Percentiles rank a stretch among this genome's conserved stretches.
phyloP scores from a whole-genome alignment of 108 stramenopile species.

The Cylindrotheca fusiformis region DNA sequence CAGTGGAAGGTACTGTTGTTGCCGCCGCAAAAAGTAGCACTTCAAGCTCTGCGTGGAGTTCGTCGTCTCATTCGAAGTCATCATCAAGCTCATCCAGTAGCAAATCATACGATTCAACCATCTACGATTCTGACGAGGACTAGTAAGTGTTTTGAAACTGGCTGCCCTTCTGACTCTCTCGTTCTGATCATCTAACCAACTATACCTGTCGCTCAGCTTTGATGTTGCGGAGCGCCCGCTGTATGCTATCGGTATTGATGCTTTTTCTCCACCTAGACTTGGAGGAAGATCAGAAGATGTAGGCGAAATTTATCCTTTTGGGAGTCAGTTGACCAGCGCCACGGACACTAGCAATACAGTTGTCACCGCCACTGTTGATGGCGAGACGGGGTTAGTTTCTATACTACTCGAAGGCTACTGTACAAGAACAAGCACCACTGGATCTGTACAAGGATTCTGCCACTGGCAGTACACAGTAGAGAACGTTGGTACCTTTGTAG shows the following conservation, averaged over 20 bases:
- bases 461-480: slow-evolving; percentile 21
- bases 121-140: no score
- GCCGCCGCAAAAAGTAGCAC: background rate
- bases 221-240: background rate
- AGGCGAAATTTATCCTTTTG: slow-evolving; percentile 8
- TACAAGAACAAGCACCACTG: slow-evolving; percentile 17
- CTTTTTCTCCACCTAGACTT: background rate
- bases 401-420: slow-evolving; percentile 26
- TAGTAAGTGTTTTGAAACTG: no score
- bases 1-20: background rate
- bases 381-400: background rate
- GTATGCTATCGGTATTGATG: background rate
- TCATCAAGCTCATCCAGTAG: no score
- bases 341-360: background rate
- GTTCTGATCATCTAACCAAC: no score
- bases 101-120: no score
- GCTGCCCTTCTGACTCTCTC: no score
- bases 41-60: no score
- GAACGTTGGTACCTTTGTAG: slow-evolving; percentile 24
- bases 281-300: background rate
- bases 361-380: slow-evolving; percentile 3
- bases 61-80: no score
- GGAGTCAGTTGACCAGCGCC: background rate
- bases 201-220: background rate
- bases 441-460: slow-evolving; percentile 25